Conservation (phyloP, 2,329 filamentous ascomycete species). For the Ophiostoma tasmaniense region DNA sequence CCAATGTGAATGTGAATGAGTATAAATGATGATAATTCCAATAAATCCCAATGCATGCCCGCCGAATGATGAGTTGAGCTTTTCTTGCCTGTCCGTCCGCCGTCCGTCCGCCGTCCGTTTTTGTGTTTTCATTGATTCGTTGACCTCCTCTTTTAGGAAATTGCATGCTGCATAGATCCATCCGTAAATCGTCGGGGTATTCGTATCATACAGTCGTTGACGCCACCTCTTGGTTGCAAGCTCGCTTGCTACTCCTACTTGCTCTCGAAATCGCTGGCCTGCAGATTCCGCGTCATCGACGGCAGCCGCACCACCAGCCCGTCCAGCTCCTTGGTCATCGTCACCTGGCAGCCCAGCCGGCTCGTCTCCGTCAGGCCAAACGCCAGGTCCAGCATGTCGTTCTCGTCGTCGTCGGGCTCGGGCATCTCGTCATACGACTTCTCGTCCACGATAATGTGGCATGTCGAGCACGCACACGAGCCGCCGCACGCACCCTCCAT, state of each 20-base stretch:
- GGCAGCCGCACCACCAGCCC: slow-evolving; percentile 79
- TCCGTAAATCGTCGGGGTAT: slow-evolving; percentile 6
- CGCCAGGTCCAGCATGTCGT: slow-evolving; percentile 84
- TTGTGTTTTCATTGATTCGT: neutral
- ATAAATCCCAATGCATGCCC: slow-evolving; percentile 1
- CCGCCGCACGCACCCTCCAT: slow-evolving; percentile 98
- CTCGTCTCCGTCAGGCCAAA: slow-evolving; percentile 84
- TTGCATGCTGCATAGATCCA: neutral
- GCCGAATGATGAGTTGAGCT: slow-evolving; percentile 1
- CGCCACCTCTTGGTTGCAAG: neutral
- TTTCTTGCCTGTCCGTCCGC: neutral
- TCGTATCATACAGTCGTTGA: slow-evolving; percentile 1
- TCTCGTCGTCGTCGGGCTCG: slow-evolving; percentile 71
- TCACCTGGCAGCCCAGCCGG: slow-evolving; percentile 79
- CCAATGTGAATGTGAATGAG: neutral
- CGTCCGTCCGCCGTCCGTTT: neutral
- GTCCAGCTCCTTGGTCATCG: slow-evolving; percentile 84
- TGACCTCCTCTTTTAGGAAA: neutral
- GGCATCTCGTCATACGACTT: slow-evolving; percentile 69
- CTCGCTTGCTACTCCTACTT: neutral
- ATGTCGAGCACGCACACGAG: slow-evolving; percentile 87
- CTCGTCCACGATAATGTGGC: slow-evolving; percentile 76
- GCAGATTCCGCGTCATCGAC: slow-evolving; percentile 89
- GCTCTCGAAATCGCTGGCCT: slow-evolving; percentile 67
- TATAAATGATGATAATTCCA: neutral